Evolutionary conservation across 495 filamentous ascomycete genomes (phyloP).

Genomic region (Neurospora sp.): DNA sequence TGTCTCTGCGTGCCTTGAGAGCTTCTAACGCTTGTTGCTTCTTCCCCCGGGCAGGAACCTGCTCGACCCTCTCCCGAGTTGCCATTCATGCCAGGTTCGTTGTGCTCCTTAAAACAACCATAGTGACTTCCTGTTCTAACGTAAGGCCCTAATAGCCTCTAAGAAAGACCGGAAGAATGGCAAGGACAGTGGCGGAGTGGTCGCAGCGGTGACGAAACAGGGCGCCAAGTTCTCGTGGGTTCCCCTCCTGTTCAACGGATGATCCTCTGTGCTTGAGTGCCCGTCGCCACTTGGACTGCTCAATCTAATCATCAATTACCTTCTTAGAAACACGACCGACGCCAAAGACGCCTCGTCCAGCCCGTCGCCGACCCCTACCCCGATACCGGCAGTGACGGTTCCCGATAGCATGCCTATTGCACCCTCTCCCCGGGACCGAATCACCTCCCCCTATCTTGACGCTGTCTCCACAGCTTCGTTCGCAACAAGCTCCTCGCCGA

Average conservation of each 20-base stretch:
- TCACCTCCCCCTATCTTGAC: conserved; percentile 33
- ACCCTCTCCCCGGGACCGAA: conserved; percentile 11
- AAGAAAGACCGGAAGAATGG: conserved; percentile 45
- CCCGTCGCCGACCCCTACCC: conserved; percentile 26
- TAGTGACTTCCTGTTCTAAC: conserved; percentile 2
- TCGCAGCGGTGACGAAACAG: conserved; percentile 43
- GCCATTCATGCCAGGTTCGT: conserved; percentile 40
- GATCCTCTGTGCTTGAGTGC: neutral
- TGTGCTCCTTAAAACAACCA: neutral
- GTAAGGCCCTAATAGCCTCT: conserved; percentile 17
- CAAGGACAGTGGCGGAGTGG: conserved; percentile 40
- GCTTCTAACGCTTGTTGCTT: conserved; percentile 1
- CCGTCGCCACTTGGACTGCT: neutral
- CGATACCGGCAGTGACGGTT: neutral
- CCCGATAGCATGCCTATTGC: neutral
- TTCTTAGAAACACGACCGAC: conserved; percentile 18
- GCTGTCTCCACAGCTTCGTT: conserved; percentile 35
- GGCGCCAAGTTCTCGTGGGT: conserved; percentile 41
- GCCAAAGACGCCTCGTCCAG: conserved; percentile 29
- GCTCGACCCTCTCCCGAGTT: conserved; percentile 15
- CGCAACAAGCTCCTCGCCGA: conserved; percentile 37
- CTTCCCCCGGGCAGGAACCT: conserved; percentile 28
- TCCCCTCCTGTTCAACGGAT: conserved; percentile 1
- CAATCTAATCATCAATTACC: neutral
- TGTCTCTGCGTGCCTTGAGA: neutral